Conservation (phyloP, 2,329 filamentous ascomycete species). For the Fusarium lateritium region DNA sequence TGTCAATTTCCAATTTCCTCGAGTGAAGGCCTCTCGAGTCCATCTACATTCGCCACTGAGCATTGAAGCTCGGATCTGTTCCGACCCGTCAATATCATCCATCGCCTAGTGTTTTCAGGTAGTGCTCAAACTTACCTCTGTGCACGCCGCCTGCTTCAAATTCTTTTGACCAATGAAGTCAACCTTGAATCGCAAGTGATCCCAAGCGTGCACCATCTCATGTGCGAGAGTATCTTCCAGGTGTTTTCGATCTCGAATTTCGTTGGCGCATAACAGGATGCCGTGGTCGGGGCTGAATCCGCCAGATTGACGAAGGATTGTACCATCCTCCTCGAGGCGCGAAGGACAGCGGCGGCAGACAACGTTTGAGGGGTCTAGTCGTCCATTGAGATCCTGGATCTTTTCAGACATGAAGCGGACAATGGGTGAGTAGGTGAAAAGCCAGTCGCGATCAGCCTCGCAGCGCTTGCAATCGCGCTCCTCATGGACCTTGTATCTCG, state of each 20-base stretch:
- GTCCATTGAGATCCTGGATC: slow-evolving; percentile 83
- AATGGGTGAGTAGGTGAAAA: slow-evolving; percentile 86
- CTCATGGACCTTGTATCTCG: slow-evolving; percentile 82
- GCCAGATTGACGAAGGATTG: slow-evolving; percentile 77
- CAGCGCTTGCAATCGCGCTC: slow-evolving; percentile 83
- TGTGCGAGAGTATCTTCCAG: slow-evolving; percentile 95
- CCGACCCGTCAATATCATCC: slow-evolving; percentile 7
- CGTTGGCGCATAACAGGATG: slow-evolving; percentile 93
- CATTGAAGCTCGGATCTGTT: slow-evolving; percentile 90
- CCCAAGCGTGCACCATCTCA: slow-evolving; percentile 98
- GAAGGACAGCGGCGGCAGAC: slow-evolving; percentile 84
- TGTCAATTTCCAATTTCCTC: slow-evolving; percentile 89
- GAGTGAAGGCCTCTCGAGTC: slow-evolving; percentile 85
- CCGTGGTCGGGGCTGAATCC: slow-evolving; percentile 91
- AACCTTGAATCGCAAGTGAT: slow-evolving; percentile 92
- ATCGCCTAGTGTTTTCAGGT: not conserved
- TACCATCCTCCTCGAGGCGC: slow-evolving; percentile 68
- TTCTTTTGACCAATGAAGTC: slow-evolving; percentile 80
- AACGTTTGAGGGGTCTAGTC: slow-evolving; percentile 81
- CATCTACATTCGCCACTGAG: slow-evolving; percentile 95
- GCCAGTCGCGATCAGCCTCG: slow-evolving; percentile 86
- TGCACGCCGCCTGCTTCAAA: slow-evolving; percentile 91
- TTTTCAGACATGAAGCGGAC: slow-evolving; percentile 90
- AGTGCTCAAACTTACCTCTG: slow-evolving; percentile 75
- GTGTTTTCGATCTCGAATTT: slow-evolving; percentile 83